Conservation (phyloP, 352 stramenopile species). For the Pythium aristosporum region DNA sequence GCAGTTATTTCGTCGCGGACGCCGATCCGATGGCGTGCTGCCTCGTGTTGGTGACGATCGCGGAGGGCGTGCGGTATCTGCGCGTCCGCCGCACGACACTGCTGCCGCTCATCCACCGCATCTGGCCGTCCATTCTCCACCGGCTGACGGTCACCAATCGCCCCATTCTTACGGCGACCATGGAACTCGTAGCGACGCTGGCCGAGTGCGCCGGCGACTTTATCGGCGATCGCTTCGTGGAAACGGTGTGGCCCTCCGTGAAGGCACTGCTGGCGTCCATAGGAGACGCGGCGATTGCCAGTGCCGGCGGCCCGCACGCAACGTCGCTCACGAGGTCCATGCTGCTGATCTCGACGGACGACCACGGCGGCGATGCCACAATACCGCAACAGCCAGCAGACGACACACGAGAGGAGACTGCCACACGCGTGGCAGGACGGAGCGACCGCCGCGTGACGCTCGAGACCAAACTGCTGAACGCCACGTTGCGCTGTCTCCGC, state of each 20-base stretch:
- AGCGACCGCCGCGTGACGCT: slow-evolving; percentile 39
- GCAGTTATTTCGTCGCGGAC: slow-evolving; percentile 72
- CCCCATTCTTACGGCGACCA: slow-evolving; percentile 56
- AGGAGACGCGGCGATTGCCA: slow-evolving; percentile 15
- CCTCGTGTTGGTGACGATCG: slow-evolving; percentile 68
- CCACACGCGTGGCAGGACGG: background rate
- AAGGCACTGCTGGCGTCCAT: slow-evolving; percentile 43
- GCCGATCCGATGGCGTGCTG: slow-evolving; percentile 70
- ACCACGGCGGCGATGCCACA: background rate
- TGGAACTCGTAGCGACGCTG: slow-evolving; percentile 53
- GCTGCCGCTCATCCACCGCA: slow-evolving; percentile 69
- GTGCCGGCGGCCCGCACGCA: slow-evolving; percentile 30
- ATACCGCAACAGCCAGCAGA: background rate
- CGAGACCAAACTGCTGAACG: slow-evolving; percentile 57
- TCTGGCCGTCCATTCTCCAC: slow-evolving; percentile 72
- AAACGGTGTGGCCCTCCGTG: slow-evolving; percentile 73
- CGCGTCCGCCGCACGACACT: slow-evolving; percentile 43
- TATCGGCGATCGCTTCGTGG: slow-evolving; percentile 76
- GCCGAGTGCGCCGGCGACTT: slow-evolving; percentile 68
- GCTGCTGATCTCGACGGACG: slow-evolving; percentile 40
- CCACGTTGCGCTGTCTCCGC: slow-evolving; percentile 54
- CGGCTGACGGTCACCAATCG: slow-evolving; percentile 56
- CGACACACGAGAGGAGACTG: background rate
- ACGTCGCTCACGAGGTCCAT: slow-evolving; percentile 62
- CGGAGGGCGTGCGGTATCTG: slow-evolving; percentile 59